Evolutionary conservation across 2,329 filamentous ascomycete species (phyloP), one percentile per base, ranked within the genome.

Genomic region (Cladosporium sp.): DNA sequence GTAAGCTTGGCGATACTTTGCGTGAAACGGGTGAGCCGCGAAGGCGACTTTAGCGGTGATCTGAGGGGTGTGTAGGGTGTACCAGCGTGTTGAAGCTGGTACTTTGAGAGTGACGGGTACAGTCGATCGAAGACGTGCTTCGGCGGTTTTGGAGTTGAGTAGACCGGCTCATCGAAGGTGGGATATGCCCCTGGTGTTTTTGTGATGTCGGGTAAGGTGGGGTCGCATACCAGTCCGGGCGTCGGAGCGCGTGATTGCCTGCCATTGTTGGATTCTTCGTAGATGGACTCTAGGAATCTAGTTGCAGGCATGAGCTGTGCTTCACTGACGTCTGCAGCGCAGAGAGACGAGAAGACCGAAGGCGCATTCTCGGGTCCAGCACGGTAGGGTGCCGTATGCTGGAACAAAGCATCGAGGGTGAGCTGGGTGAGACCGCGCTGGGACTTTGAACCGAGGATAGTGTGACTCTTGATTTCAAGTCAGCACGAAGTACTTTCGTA

Each of bases 351-450:
- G 58, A 93, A 83, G 4, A 87, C 77, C 1, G 80, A 72, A 1
- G 82, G 77, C 11, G 80, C 78, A 3, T 68, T 68, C 45, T 72
- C 69, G 9, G 70, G 69, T 45, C 87, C 82, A 59, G 87, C 82
- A 51, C 95, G 82, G 54, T 84, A 86, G 14, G 80, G 74, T 54
- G 82, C 83, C 46, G 95, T 82, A 42, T 87, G 92, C 57, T 85
- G 84, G 72, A 95, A 98, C 46, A 97, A 78, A 38, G 95, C 81
- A 65, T 97, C 92, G 51, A 98, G 84, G 0, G 89, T 82, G 64
- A 98, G 85, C 69, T 98, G 93, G 0, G 90, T 95, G 50, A 98
- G 74, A 57, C 93, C 93, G 59, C 92, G 85, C 70, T 96, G 88
- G 18, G 80, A 82, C 60, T 85, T 86, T 10, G 89, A 95, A 52